Conservation (phyloP, 352 stramenopile species). For the Globisporangium cylindrosporum region DNA sequence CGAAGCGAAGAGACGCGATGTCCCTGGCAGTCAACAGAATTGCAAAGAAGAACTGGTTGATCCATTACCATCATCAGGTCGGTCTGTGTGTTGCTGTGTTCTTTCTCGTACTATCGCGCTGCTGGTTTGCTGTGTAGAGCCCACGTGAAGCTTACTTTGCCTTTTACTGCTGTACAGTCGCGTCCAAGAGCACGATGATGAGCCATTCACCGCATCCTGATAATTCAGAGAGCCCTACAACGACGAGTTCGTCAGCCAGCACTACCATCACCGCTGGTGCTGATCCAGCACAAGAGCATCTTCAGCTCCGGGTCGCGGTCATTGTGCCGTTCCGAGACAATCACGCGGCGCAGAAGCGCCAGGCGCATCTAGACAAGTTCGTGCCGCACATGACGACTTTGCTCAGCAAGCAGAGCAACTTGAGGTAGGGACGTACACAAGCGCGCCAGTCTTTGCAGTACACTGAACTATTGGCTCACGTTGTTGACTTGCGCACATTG, state of each 20-base stretch:
- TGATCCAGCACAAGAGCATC: background rate
- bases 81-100: background rate
- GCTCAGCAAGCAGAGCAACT: constrained; percentile 33
- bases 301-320: constrained; percentile 52
- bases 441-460: background rate
- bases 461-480: background rate
- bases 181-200: background rate
- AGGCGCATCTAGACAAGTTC: constrained; percentile 87
- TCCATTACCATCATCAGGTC: background rate
- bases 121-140: background rate
- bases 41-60: background rate
- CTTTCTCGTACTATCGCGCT: background rate
- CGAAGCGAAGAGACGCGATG: constrained; percentile 3
- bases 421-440: constrained; percentile 11
- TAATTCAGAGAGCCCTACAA: background rate
- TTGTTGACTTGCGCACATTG: background rate
- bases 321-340: constrained; percentile 94
- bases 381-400: constrained; percentile 91
- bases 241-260: background rate
- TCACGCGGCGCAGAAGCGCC: constrained; percentile 85
- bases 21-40: background rate
- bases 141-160: background rate
- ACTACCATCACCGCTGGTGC: background rate
- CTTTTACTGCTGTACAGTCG: background rate
- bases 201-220: background rate